Conservation (phyloP, 2,329 filamentous ascomycete species). For the Colletotrichum brevisporum region DNA sequence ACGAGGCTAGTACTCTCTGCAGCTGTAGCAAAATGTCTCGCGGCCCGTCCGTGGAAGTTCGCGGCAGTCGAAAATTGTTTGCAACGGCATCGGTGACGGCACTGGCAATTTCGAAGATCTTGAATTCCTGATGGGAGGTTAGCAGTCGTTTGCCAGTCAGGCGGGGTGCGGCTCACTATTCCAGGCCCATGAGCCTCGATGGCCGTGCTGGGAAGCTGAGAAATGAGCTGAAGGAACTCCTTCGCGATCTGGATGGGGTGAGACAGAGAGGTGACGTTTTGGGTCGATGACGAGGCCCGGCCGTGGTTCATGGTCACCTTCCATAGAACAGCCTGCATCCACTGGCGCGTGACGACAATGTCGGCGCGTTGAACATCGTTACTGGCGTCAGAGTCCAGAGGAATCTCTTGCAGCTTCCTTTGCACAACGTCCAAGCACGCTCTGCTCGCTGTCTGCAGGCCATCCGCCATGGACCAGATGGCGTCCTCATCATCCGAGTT, state of each 20-base stretch:
- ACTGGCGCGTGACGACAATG: conserved; percentile 63
- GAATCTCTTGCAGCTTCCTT: conserved; percentile 57
- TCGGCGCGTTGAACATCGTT: conserved; percentile 65
- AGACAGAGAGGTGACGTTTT: conserved; percentile 41
- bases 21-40: conserved; percentile 54
- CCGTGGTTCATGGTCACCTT: conserved; percentile 54
- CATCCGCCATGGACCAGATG: conserved; percentile 46
- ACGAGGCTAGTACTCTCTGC: conserved; percentile 56
- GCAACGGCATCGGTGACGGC: conserved; percentile 58
- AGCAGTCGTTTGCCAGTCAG: not conserved
- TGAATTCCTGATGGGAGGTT: conserved; percentile 51
- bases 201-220: conserved; percentile 59
- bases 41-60: conserved; percentile 41
- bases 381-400: conserved; percentile 54
- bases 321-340: conserved; percentile 66
- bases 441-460: conserved; percentile 39
- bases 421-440: conserved; percentile 57
- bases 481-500: conserved; percentile 51
- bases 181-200: conserved; percentile 65
- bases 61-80: conserved; percentile 44
- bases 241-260: conserved; percentile 60
- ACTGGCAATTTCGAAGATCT: conserved; percentile 62
- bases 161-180: conserved; percentile 47
- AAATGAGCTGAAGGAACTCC: conserved; percentile 60
- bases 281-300: conserved; percentile 42